Base-by-base conservation (phyloP, 1,284 basidiomycete species). In the Naganishia cerealis region DNA sequence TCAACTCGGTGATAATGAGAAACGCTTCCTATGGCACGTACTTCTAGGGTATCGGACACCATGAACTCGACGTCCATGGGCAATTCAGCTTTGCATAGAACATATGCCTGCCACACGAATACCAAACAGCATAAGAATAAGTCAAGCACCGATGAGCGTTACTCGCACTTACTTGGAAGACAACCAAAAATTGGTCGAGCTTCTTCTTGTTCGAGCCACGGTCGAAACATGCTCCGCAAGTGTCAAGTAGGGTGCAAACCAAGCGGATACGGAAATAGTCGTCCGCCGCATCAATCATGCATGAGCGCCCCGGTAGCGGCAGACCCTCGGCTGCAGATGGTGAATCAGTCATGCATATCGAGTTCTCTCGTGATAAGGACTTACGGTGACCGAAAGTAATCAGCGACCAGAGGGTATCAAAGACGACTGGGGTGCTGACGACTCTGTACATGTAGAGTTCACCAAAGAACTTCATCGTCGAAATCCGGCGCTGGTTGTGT, bases 31-130 rank as follows among this genome's bases (percentile, higher is more conserved):
- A 12, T 10, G 9, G 54, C 21, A 68, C 81, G 74, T 72, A 90
- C 91, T 82, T 98, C 94, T 13, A 98, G 80, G 0, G 94, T 95
- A 78, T 98, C 95, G 2, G 87, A 87, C 10, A 97, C 80, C 92
- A 97, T 95, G 78, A 97, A 99, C 69, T 96, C 94, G 18, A 97
- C 89, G 70, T 99, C 96, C 91, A 98, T 95, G 0, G 96, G 90
- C 50, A 95, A 78, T 12, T 88, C 83, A 26, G 88, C 84, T 81
- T 99, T 99, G 83, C 90, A 92, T 15, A 89, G 83, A 5, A 91
- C 84, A 78, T 96, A 98, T 70, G 93, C 87, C 91, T 94, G 72
- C 56, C 36, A 53, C 58, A 15, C 42, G 29, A 50, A 50, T n/a
- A 15, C 3, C 18, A 56, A 58, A n/a, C 16, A 39, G 29, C 9